Conservation (phyloP, 1,139 yeast genomes). For the Hansenula anomala region DNA sequence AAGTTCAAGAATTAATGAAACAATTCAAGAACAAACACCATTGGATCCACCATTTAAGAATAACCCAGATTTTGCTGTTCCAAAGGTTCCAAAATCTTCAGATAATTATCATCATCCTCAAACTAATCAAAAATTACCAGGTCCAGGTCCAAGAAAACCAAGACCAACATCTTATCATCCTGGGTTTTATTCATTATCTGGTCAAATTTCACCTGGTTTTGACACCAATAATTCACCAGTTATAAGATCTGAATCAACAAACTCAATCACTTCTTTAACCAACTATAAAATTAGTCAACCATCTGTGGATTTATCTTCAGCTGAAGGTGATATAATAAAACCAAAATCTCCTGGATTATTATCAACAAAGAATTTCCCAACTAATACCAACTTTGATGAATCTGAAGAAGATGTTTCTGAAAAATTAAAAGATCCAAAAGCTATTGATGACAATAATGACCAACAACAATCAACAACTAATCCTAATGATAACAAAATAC, state of each 20-base stretch:
- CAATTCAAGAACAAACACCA: constrained; percentile 42
- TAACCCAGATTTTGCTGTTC: constrained; percentile 12
- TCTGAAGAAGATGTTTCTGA: constrained; percentile 4
- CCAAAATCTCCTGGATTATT: constrained; percentile 21
- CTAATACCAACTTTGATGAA: constrained; percentile 1
- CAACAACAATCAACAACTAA: too few species aligned
- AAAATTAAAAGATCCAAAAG: background rate
- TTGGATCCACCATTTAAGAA: constrained; percentile 8
- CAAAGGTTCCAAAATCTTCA: constrained; percentile 19
- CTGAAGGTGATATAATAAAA: constrained; percentile 29
- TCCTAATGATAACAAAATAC: background rate
- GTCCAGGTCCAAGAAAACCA: constrained; percentile 44
- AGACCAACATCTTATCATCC: constrained; percentile 84
- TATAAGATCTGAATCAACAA: constrained; percentile 45
- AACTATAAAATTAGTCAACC: constrained; percentile 25
- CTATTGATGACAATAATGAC: background rate
- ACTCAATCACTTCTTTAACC: constrained; percentile 20
- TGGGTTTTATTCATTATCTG: constrained; percentile 30
- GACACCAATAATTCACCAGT: constrained; percentile 26
- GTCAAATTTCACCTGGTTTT: constrained; percentile 6
- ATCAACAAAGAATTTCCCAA: constrained; percentile 1
- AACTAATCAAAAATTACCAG: constrained; percentile 15
- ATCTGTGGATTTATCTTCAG: constrained; percentile 27
- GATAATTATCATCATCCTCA: constrained; percentile 11
- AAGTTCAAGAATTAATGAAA: constrained; percentile 13